Evolutionary conservation across 257 asterid species (phyloP), one percentile per base, ranked within the genome.

Genomic region (Solanum chiquidenum): DNA sequence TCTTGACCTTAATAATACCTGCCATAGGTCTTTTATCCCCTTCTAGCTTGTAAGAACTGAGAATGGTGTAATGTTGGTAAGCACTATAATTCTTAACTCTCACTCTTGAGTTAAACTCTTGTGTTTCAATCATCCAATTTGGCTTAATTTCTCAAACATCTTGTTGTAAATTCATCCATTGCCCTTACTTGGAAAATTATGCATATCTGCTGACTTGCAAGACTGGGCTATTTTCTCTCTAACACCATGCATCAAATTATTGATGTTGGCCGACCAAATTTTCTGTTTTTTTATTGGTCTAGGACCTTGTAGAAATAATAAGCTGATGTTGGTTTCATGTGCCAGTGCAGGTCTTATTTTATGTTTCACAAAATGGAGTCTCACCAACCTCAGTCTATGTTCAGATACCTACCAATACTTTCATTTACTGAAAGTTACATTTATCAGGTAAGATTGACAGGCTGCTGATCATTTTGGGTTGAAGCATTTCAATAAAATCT

Each of bases 311-410:
- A 80, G 85, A 46, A 14, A 46, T 46, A 80, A 46, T 80, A 82
- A 82, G 44, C 69, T 49, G 69, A 82, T 82, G 44, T 60, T 82
- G 10, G 69, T 49, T 82, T 82, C 12, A 44, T 82, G 69, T 55
- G 87, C 88, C 96, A 97, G 99, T 95, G 98, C 92, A 93, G 99
- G 90, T 97, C 99, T 52, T 95, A 96, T 89, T 95, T 95, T 91
- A 92, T 96, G 98, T 97, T 97, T 90, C 99, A 97, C 88, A 75
- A 90, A 38, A 92, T 97, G 96, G 98, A 97, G 84, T 91, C 88
- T 49, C 92, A 92, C 83, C 91, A 93, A 87, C 96, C 96, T 1
- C 93, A 87, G 42, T 90, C 92, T 55, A 89, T 96, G 75, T 96
- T 96, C 93, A 93, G 89, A 91, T 92, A 92, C 93, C 93, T 97